Base-by-base conservation (phyloP, 129 eudicot species). In the Artemisia tridentata region DNA sequence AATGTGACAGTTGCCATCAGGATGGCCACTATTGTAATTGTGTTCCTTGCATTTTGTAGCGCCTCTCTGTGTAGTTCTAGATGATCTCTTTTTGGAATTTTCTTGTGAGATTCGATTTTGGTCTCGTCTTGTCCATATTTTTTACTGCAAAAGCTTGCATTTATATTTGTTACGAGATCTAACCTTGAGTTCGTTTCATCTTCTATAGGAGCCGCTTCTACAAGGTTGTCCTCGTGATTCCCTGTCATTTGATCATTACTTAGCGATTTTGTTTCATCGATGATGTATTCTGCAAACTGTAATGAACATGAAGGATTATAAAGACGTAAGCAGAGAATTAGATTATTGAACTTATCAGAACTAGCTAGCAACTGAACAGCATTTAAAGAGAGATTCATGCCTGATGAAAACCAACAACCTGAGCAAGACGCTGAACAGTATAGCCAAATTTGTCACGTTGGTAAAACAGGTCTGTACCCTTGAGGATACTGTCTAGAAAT, bases 1-100 rank as follows among this genome's bases (percentile, higher is more conserved):
- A 72, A 82, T 0, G 86, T 72, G n/a, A 82, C 72, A 0, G 82
- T 78, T 65, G 77, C 77, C 47, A 78, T 78, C 48, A 82, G 67
- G 20, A 82, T 41, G 1, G 82, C 80, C 11, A 82, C 82, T 7
- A 82, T 11, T 17, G 77, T 50, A 15, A 78, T 69, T 3, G 82
- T 78, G 41, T 82, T 67, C 51, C 80, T 69, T 27, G 77, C 75
- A 61, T 77, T 77, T 34, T 69, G 75, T 50, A 69, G 71, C 16
- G 75, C 75, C 57, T 75, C 84, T 63, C 51, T 70, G 51, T 78
- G 71, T 55, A 70, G 11, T n/a, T 69, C 64, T 1, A 53, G 16
- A 62, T 52, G 76, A 45, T 71, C 72, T 63, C 20, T 63, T 71
- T 48, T 78, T 6, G 72, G 58, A 41, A 18, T 69, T 16, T 15